Conservation (phyloP, 2,329 filamentous ascomycete genomes). For the Emergomyces orientalis region DNA sequence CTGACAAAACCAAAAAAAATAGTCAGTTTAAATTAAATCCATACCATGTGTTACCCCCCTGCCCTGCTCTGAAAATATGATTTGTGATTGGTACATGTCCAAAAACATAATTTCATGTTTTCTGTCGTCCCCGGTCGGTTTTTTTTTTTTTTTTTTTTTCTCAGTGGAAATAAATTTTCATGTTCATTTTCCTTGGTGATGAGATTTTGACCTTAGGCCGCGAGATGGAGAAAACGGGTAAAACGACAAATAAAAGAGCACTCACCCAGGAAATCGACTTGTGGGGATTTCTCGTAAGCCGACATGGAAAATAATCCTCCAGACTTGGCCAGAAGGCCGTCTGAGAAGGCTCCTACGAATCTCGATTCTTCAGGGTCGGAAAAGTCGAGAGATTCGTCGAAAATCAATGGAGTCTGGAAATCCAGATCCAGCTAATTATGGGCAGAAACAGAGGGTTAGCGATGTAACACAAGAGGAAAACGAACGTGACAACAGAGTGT, state of each 20-base stretch:
- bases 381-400: slow-evolving; percentile 40
- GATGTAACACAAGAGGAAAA: background rate
- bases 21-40: slow-evolving; percentile 9
- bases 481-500: too few relatives aligned
- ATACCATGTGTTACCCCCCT: slow-evolving; percentile 3
- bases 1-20: slow-evolving; percentile 16
- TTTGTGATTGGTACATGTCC: background rate
- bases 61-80: background rate
- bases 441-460: slow-evolving; percentile 17
- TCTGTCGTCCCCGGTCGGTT: slow-evolving; percentile 13
- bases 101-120: background rate
- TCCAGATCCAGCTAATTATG: slow-evolving; percentile 34
- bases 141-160: too few relatives aligned
- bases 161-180: background rate
- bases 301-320: slow-evolving; percentile 67
- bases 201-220: background rate
- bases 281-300: slow-evolving; percentile 67
- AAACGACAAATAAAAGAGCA: slow-evolving; percentile 22
- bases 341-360: slow-evolving; percentile 38
- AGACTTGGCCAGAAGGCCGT: slow-evolving; percentile 47
- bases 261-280: slow-evolving; percentile 74
- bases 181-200: slow-evolving; percentile 4
- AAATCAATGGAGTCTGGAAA: slow-evolving; percentile 39
- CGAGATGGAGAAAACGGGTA: background rate
- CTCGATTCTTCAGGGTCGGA: slow-evolving; percentile 38